Conservation (phyloP, 2,329 filamentous ascomycete species). For the Trichophyton benhamiae region DNA sequence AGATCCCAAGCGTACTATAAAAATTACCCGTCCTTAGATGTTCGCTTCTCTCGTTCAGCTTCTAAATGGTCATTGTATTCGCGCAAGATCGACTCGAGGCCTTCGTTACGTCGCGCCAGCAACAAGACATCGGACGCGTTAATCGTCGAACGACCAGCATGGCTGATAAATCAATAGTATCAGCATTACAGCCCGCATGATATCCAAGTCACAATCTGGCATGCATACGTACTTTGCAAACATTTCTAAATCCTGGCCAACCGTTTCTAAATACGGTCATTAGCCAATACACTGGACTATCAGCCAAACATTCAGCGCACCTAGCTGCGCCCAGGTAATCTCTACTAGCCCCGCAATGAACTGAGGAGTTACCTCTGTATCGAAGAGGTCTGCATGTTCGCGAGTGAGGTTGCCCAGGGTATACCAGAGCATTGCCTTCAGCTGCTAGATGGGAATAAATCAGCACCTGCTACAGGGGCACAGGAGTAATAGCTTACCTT, state of each 20-base stretch:
- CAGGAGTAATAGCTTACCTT: background rate
- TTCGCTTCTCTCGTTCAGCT: background rate
- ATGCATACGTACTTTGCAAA: conserved; percentile 42
- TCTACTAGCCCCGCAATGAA: conserved; percentile 80
- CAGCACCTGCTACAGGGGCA: too few relatives aligned
- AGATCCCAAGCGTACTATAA: background rate
- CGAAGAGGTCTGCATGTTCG: conserved; percentile 58
- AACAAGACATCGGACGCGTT: conserved; percentile 80
- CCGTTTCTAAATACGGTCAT: conserved; percentile 32
- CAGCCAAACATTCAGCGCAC: conserved; percentile 36
- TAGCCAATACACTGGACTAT: background rate
- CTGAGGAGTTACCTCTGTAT: conserved; percentile 79
- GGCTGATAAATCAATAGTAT: conserved; percentile 37
- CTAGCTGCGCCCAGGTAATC: conserved; percentile 75
- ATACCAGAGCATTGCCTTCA: conserved; percentile 78
- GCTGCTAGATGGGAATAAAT: conserved; percentile 41
- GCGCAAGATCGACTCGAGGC: conserved; percentile 60
- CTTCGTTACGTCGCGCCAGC: conserved; percentile 74
- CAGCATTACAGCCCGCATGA: background rate
- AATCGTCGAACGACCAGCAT: conserved; percentile 69
- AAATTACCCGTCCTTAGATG: background rate
- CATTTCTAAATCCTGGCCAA: conserved; percentile 49
- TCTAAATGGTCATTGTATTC: conserved; percentile 24
- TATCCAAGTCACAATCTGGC: background rate
- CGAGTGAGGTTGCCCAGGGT: conserved; percentile 79